Evolutionary conservation across 805 yeast genomes (phyloP).

Genomic region (Zygoascus biomembranicola): DNA sequence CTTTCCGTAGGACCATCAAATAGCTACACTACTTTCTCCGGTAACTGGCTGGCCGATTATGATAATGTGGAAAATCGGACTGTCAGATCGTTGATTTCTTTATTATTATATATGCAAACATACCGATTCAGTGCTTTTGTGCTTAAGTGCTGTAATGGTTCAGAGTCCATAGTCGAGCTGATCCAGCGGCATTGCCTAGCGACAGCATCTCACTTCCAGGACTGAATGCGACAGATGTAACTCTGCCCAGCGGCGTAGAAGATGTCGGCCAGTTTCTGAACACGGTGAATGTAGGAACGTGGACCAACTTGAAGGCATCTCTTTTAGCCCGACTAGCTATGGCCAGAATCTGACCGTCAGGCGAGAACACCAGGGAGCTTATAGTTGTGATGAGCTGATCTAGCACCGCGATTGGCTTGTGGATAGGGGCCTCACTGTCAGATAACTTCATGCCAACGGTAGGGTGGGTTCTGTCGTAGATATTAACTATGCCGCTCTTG

Average conservation of each 20-base stretch:
- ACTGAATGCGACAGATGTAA: slow-evolving; percentile 70
- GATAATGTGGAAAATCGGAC: too few relatives aligned
- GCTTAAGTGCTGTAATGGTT: slow-evolving; percentile 48
- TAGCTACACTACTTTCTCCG: too few relatives aligned
- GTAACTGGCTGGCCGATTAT: too few relatives aligned
- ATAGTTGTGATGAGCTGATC: slow-evolving; percentile 79
- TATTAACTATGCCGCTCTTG: slow-evolving; percentile 78
- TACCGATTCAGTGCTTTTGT: too few relatives aligned
- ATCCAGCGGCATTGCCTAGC: slow-evolving; percentile 86
- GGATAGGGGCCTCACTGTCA: slow-evolving; percentile 25
- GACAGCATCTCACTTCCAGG: slow-evolving; percentile 77
- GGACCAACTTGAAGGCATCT: slow-evolving; percentile 81
- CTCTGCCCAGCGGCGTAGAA: slow-evolving; percentile 93
- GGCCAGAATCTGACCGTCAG: slow-evolving; percentile 83
- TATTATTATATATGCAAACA: too few relatives aligned
- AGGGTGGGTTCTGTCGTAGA: slow-evolving; percentile 54
- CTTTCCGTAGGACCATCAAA: too few relatives aligned
- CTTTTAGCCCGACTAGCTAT: slow-evolving; percentile 77
- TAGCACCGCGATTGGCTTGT: slow-evolving; percentile 52
- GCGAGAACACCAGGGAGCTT: slow-evolving; percentile 62
- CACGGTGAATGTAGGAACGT: slow-evolving; percentile 78
- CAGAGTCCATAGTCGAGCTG: slow-evolving; percentile 79
- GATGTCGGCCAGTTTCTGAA: slow-evolving; percentile 96
- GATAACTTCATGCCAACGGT: slow-evolving; percentile 16
- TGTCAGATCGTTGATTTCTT: too few relatives aligned